Evolutionary conservation across 192 early-diverging fungal genomes (phyloP).

Genomic region (Linnemannia schmuckeri): DNA sequence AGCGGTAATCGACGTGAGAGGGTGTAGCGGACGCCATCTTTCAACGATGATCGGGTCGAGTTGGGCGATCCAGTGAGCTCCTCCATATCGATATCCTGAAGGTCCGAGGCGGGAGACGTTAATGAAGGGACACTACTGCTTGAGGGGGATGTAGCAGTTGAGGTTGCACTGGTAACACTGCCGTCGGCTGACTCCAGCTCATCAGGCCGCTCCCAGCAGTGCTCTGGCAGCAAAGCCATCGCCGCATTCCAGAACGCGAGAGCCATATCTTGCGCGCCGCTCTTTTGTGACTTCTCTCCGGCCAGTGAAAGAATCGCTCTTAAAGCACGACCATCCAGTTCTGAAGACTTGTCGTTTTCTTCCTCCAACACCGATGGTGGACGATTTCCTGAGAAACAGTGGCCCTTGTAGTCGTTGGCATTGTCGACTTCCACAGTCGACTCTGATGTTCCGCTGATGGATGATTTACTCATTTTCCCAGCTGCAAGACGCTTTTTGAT

Average conservation of each 20-base stretch:
- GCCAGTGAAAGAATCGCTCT: conserved; percentile 34
- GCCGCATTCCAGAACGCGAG: conserved; percentile 47
- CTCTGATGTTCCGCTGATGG: background rate
- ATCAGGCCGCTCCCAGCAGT: conserved; percentile 32
- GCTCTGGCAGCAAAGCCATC: conserved; percentile 30
- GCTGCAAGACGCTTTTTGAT: conserved; percentile 31
- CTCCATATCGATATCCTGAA: background rate
- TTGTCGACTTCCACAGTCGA: background rate
- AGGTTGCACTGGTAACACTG: background rate
- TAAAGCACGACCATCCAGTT: conserved; percentile 14
- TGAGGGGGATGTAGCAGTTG: background rate
- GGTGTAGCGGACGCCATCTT: background rate
- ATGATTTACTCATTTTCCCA: background rate
- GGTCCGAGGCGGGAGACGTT: background rate
- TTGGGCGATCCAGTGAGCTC: background rate
- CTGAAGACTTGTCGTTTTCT: background rate
- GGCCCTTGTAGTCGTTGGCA: background rate
- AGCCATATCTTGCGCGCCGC: conserved; percentile 52
- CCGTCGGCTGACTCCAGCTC: background rate
- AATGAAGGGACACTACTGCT: background rate
- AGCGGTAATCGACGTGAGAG: background rate
- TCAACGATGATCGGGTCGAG: background rate
- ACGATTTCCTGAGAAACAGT: background rate
- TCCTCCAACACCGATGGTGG: background rate
- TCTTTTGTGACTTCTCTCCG: conserved; percentile 53